A percentile compares a stretch with the other conserved stretches of the same genome.
Evolutionary conservation across 495 filamentous ascomycete genomes (phyloP).

Genomic region (Aspergillus avenaceus): DNA sequence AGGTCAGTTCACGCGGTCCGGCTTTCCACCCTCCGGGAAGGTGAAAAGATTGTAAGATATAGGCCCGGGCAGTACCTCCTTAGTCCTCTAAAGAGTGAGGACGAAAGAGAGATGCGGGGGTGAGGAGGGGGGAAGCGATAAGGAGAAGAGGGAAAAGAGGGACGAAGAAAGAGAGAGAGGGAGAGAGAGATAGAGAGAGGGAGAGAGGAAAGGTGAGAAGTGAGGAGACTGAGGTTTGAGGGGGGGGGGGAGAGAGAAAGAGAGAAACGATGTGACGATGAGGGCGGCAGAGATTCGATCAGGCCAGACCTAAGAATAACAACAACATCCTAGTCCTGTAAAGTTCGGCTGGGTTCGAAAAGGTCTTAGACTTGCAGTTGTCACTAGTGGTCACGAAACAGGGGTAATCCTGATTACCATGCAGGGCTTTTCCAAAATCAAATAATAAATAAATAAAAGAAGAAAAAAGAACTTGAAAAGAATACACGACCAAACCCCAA

Average conservation of each 20-base stretch:
- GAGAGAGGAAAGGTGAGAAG: neutral
- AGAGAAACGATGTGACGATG: conserved; percentile 1
- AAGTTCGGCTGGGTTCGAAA: neutral
- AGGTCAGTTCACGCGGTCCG: neutral
- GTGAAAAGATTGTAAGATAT: neutral
- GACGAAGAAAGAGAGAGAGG: neutral
- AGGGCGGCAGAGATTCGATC: conserved; percentile 8
- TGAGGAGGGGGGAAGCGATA: neutral
- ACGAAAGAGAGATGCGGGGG: neutral
- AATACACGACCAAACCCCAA: too few species aligned
- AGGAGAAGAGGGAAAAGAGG: neutral
- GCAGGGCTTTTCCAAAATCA: too few species aligned
- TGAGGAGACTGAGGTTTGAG: neutral
- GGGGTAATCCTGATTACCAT: neutral
- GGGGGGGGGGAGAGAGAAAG: neutral
- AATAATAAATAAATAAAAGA: too few species aligned
- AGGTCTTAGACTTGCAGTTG: conserved; percentile 22
- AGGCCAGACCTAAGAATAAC: conserved; percentile 19
- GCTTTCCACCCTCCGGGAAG: neutral
- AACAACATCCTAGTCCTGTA: conserved; percentile 5
- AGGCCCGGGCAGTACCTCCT: conserved; percentile 1
- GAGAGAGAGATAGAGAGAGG: neutral
- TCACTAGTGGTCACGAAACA: conserved; percentile 8
- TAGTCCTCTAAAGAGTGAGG: neutral
- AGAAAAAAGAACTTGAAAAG: too few species aligned